Evolutionary conservation across 1,284 basidiomycete genomes (phyloP).

Genomic region (Pseudomicrostroma phylloplanum): DNA sequence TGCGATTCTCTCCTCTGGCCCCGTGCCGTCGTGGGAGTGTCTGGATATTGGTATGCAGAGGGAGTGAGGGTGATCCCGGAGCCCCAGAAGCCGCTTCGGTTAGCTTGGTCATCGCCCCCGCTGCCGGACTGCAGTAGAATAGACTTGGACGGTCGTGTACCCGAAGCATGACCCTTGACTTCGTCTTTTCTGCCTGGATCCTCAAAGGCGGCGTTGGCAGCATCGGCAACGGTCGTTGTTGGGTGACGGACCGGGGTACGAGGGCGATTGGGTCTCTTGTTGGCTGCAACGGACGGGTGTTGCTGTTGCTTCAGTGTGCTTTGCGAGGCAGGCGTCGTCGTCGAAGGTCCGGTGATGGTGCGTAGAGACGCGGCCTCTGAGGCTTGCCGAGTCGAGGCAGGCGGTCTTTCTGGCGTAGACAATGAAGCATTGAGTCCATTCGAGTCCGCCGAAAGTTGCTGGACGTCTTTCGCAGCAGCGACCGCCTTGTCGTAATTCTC

Average conservation of each 20-base stretch:
- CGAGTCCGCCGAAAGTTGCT: too few relatives aligned
- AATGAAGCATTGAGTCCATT: too few relatives aligned
- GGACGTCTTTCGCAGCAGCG: too few relatives aligned
- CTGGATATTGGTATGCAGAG: neutral
- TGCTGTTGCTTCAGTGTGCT: neutral
- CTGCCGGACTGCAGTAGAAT: neutral
- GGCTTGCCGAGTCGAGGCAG: neutral
- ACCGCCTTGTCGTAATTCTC: too few relatives aligned
- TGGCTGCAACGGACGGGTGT: neutral
- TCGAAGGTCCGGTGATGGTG: neutral
- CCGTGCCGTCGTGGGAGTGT: neutral
- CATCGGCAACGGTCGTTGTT: conserved; percentile 40
- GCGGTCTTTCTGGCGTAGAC: neutral
- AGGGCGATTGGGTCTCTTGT: neutral
- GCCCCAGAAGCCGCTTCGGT: neutral
- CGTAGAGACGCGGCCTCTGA: neutral
- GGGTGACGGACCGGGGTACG: conserved; percentile 21
- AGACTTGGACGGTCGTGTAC: too few relatives aligned
- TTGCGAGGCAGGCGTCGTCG: neutral
- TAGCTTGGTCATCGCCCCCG: neutral
- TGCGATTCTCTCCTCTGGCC: neutral
- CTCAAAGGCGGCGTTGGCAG: conserved; percentile 34
- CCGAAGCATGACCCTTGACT: neutral
- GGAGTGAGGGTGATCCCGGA: neutral
- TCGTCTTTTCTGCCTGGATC: conserved; percentile 4